Percentiles rank a stretch among this genome's conserved stretches.
Evolutionary conservation across 2,329 filamentous ascomycete species (phyloP).

Genomic region (Tympanopsis confertula): DNA sequence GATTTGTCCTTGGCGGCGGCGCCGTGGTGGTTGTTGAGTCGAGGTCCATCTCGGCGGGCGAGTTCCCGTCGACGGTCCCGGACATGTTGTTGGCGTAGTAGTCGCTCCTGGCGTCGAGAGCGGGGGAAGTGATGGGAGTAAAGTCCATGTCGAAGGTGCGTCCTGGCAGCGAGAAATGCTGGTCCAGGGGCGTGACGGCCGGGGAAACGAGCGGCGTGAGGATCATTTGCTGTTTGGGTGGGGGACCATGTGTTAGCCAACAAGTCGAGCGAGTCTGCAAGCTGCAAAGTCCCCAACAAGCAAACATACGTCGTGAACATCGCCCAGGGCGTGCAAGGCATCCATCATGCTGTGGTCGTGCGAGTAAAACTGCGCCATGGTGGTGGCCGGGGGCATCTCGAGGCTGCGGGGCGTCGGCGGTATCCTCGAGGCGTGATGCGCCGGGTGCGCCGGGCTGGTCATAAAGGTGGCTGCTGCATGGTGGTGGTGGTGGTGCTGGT

Average conservation of each 20-base stretch:
- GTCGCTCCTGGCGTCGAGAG: conserved; percentile 61
- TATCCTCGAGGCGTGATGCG: conserved; percentile 45
- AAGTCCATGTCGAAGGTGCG: conserved; percentile 61
- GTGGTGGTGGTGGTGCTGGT: conserved; percentile 26
- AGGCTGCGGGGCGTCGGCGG: conserved; percentile 74
- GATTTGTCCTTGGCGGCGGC: conserved; percentile 5
- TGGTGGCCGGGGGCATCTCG: conserved; percentile 54
- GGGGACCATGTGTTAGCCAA: conserved; percentile 2
- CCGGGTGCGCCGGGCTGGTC: conserved; percentile 34
- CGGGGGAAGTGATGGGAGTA: conserved; percentile 72
- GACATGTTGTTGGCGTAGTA: conserved; percentile 29
- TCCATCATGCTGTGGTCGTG: conserved; percentile 56
- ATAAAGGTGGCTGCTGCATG: conserved; percentile 2
- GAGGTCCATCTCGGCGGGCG: conserved; percentile 44
- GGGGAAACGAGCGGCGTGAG: conserved; percentile 76
- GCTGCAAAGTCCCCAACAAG: conserved; percentile 3
- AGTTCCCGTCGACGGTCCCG: conserved; percentile 34
- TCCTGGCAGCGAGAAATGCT: conserved; percentile 49
- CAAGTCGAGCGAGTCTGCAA: conserved; percentile 4
- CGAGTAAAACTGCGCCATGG: conserved; percentile 39
- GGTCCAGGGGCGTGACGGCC: conserved; percentile 70
- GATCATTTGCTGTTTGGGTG: conserved; percentile 38
- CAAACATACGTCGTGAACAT: conserved; percentile 52
- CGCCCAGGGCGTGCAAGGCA: conserved; percentile 53
- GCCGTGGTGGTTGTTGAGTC: conserved; percentile 15